Evolutionary conservation across 2,329 filamentous ascomycete species (phyloP), one percentile per base, ranked within the genome.

Genomic region (Fusarium gaditjirri): DNA sequence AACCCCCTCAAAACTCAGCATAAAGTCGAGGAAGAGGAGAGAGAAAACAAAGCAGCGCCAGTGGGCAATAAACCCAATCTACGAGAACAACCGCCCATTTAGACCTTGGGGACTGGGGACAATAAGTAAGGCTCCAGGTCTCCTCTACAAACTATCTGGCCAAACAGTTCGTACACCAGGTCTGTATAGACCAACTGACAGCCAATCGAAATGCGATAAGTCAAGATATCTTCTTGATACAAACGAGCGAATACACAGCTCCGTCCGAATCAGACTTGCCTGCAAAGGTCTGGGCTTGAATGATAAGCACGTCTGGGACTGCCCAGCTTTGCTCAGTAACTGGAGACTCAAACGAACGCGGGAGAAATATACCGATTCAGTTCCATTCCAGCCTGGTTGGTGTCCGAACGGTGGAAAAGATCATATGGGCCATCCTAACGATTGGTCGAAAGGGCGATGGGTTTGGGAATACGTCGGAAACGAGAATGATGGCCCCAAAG

Each of bases 161-260:
- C 77, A 80, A 36, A 82, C 83, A 7, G 78, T 80, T 38, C 82
- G 86, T 54, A 84, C 83, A 6, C 86, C 86, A 2, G 86, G 86
- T 6, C 74, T 84, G 70, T 88, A 87, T 79, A 83, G 80, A 50
- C 83, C 83, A 65, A 78, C 82, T 21, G 81, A 87, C 58, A 80
- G 83, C 4, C 78, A 80, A 49, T 83, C 81, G 3, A 82, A 83
- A 13, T 76, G 75, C 17, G 74, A 78, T 36, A 78, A 79, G 43
- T 70, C 75, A 3, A 78, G 79, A 13, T 87, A 83, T 63, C 82
- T 89, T 31, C 75, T 83, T 56, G 83, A 86, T 66, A 89, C 87
- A 14, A 87, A 88, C 72, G 87, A 89, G 77, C 83, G 85, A 13
- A 83, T 89, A 38, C 87, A 89, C 75, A 84, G 84, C 67, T 87